These are phyloP conservation scores for Penicillium sp. DNA, from an alignment of 2,329 filamentous ascomycete genomes.

Conservation along the genomic window DNA sequence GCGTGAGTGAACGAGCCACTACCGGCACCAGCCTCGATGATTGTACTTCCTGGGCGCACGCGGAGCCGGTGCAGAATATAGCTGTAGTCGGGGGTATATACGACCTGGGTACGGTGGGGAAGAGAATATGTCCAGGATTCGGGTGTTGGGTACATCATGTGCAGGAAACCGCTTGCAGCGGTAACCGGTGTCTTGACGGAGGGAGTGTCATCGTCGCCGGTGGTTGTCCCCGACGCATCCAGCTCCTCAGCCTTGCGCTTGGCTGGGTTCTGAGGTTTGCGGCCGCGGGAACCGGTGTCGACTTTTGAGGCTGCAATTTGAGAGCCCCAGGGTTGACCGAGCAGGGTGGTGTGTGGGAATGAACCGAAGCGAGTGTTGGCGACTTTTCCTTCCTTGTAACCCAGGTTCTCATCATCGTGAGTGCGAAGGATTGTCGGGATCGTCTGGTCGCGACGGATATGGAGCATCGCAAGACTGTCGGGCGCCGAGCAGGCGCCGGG, in stretches of 20 bases:
- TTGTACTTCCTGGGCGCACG: constrained; percentile 45
- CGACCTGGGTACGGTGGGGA: constrained; percentile 53
- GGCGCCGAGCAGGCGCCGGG: constrained; percentile 62
- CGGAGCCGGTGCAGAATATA: constrained; percentile 52
- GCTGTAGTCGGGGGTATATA: constrained; percentile 55
- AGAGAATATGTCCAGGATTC: constrained; percentile 53
- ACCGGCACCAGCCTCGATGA: constrained; percentile 54
- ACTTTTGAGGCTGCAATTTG: constrained; percentile 88
- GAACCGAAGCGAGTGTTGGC: constrained; percentile 94
- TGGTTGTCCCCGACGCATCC: constrained; percentile 32
- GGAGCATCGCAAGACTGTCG: constrained; percentile 74
- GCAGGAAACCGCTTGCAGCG: constrained; percentile 49
- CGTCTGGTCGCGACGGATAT: constrained; percentile 83
- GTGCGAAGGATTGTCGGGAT: constrained; percentile 70
- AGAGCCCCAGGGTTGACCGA: constrained; percentile 82
- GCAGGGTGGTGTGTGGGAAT: constrained; percentile 75
- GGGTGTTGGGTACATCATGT: constrained; percentile 50
- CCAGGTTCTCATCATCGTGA: constrained; percentile 62
- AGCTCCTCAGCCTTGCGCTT: constrained; percentile 50
- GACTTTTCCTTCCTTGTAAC: constrained; percentile 73
- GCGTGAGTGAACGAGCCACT: constrained; percentile 55
- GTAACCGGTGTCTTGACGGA: constrained; percentile 34
- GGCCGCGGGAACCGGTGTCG: constrained; percentile 84
- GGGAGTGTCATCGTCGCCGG: constrained; percentile 23
- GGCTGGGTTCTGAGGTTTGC: constrained; percentile 48